phyloP scores from a whole-genome alignment of 805 yeast species.

The Teunomyces panamensis region DNA sequence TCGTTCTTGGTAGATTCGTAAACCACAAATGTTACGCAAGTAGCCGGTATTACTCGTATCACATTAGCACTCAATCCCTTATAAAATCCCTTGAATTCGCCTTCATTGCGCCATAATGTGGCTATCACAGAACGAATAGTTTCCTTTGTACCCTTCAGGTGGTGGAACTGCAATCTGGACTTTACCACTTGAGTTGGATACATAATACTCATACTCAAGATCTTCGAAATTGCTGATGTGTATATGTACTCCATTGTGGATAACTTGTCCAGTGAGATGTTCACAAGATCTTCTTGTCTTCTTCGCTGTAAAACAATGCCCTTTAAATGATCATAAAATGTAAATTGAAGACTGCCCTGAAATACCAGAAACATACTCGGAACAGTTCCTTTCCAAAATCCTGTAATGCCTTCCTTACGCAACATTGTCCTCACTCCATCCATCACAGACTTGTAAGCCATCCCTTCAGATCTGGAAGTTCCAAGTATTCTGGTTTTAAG shows the following conservation, averaged over 20 bases:
- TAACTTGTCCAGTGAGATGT: constrained; percentile 20
- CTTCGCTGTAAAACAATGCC: constrained; percentile 14
- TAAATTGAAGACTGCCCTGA: constrained; percentile 87
- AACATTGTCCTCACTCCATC: constrained; percentile 54
- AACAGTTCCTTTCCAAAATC: constrained; percentile 70
- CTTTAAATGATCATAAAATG: constrained; percentile 80
- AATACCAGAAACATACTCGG: constrained; percentile 80
- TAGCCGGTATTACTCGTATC: constrained; percentile 84
- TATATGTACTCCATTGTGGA: constrained; percentile 57
- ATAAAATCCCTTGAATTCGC: constrained; percentile 64
- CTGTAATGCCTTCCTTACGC: constrained; percentile 53
- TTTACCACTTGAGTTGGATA: constrained; percentile 85
- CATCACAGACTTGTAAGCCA: constrained; percentile 55
- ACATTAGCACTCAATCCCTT: constrained; percentile 80
- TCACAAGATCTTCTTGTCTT: background rate
- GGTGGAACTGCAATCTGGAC: constrained; percentile 61
- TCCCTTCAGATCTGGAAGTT: constrained; percentile 38
- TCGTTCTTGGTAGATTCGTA: constrained; percentile 57
- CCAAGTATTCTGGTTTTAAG: constrained; percentile 85
- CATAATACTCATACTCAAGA: constrained; percentile 60
- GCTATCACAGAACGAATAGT: constrained; percentile 29
- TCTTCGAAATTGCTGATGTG: constrained; percentile 67
- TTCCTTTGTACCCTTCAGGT: constrained; percentile 8
- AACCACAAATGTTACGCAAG: constrained; percentile 83
- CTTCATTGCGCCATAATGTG: constrained; percentile 48